A percentile compares a stretch with the other conserved stretches of the same genome.
Conservation (phyloP, 176 grass and related monocot genomes). For the Leersia perrieri region DNA sequence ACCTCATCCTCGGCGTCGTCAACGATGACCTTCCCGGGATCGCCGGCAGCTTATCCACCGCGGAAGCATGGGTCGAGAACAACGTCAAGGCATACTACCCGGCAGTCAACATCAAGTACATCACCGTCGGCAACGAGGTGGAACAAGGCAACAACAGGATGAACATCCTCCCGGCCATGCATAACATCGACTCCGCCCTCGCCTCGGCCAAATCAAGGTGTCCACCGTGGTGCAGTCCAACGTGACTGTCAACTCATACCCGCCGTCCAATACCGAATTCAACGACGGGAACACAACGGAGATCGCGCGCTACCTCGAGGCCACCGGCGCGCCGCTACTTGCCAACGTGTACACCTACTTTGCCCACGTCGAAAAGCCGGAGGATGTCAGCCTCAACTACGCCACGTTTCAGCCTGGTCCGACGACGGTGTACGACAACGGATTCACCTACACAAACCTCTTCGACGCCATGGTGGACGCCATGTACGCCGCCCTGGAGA, state of each 20-base stretch:
- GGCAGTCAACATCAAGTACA: constrained; percentile 47
- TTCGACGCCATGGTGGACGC: constrained; percentile 65
- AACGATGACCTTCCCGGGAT: no score
- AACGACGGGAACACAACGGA: no score
- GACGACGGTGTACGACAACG: constrained; percentile 38
- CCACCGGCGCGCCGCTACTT: constrained; percentile 58
- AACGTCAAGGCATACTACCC: constrained; percentile 47
- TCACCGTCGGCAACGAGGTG: constrained; percentile 76
- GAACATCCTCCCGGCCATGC: constrained; percentile 74
- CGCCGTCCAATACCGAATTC: constrained; percentile 54
- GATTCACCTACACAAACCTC: constrained; percentile 40
- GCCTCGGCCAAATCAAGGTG: constrained; percentile 44
- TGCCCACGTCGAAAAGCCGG: constrained; percentile 14
- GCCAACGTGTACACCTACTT: constrained; percentile 85
- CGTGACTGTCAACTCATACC: constrained; percentile 22
- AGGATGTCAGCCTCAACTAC: constrained; percentile 19
- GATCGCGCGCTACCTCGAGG: constrained; percentile 41
- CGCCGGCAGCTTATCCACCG: constrained; percentile 22
- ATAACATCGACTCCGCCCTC: constrained; percentile 49
- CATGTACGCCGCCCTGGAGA: constrained; percentile 51
- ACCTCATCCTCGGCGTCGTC: constrained; percentile 42
- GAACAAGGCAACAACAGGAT: not conserved
- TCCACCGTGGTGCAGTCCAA: constrained; percentile 43
- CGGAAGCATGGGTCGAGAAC: constrained; percentile 47
- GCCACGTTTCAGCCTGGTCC: constrained; percentile 44